Evolutionary conservation across 179 eudicot genomes (phyloP).

Genomic region (Beta corolliflora): DNA sequence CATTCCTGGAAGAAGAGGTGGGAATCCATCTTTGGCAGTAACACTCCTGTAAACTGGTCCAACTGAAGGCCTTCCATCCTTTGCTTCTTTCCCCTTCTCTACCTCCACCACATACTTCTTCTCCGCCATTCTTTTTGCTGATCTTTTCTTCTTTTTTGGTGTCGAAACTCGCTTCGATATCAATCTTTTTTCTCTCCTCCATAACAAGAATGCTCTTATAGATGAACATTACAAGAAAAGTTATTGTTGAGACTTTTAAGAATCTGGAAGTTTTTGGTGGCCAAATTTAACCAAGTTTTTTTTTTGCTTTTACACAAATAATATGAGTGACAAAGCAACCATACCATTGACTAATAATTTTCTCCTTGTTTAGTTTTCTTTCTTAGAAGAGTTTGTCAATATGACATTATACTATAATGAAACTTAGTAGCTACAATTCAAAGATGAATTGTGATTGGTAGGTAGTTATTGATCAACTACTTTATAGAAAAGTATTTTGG

Average conservation of each 20-base stretch:
- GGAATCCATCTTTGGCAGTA: constrained; percentile 74
- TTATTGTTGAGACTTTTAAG: constrained; percentile 16
- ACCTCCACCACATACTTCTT: constrained; percentile 65
- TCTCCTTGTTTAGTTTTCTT: too few species aligned
- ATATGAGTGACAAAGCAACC: background rate
- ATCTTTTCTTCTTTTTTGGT: background rate
- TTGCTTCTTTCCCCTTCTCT: constrained; percentile 54
- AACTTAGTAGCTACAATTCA: background rate
- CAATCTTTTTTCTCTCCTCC: background rate
- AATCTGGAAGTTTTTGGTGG: constrained; percentile 25
- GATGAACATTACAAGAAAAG: background rate
- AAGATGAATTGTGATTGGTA: constrained; percentile 1
- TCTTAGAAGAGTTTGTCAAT: too few species aligned
- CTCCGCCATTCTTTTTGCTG: constrained; percentile 27
- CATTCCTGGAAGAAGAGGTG: constrained; percentile 65
- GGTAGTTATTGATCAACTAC: constrained; percentile 33
- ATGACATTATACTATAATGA: background rate
- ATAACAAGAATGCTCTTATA: constrained; percentile 8
- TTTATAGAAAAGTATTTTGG: background rate
- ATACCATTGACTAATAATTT: background rate
- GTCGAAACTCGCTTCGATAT: background rate
- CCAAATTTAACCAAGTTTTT: constrained; percentile 22
- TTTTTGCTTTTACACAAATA: background rate
- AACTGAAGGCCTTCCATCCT: constrained; percentile 69
- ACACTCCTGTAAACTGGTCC: constrained; percentile 82